Conservation (phyloP, 2,329 filamentous ascomycete species). For the Ceratocystis harringtonii region DNA sequence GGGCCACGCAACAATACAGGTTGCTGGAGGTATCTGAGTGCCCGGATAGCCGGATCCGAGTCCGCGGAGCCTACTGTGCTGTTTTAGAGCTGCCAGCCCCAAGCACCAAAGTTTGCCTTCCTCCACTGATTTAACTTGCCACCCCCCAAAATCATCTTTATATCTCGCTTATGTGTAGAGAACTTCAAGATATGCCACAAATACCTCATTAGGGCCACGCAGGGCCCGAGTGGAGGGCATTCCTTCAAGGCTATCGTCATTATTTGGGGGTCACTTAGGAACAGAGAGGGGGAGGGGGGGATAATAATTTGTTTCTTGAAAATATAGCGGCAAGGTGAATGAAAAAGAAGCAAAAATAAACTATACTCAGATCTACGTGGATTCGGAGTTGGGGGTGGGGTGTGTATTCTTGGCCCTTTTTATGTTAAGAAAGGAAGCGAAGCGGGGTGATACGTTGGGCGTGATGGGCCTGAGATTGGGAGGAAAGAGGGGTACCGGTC, state of each 20-base stretch:
- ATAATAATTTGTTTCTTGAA: background rate
- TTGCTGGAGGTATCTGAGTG: background rate
- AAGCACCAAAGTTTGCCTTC: background rate
- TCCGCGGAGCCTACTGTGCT: background rate
- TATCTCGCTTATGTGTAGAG: background rate
- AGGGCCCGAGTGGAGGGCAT: background rate
- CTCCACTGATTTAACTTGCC: background rate
- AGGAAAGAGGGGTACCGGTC: background rate
- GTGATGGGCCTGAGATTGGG: background rate
- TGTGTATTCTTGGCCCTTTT: background rate
- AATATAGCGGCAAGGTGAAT: background rate
- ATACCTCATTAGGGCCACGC: background rate
- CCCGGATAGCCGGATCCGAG: background rate
- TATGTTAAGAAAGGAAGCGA: background rate
- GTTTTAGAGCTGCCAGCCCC: background rate
- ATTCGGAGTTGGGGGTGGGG: background rate
- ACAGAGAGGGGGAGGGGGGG: background rate
- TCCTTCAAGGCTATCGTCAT: slow-evolving; percentile 1
- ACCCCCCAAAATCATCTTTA: background rate
- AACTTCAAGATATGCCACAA: background rate
- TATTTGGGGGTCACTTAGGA: background rate
- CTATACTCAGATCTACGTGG: background rate
- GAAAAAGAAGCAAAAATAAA: background rate
- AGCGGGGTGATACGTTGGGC: background rate
- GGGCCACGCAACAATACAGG: background rate